These are phyloP conservation scores for Trypanosomatidae sp. DNA, from an alignment of 208 protist species.

Conservation along the genomic window DNA sequence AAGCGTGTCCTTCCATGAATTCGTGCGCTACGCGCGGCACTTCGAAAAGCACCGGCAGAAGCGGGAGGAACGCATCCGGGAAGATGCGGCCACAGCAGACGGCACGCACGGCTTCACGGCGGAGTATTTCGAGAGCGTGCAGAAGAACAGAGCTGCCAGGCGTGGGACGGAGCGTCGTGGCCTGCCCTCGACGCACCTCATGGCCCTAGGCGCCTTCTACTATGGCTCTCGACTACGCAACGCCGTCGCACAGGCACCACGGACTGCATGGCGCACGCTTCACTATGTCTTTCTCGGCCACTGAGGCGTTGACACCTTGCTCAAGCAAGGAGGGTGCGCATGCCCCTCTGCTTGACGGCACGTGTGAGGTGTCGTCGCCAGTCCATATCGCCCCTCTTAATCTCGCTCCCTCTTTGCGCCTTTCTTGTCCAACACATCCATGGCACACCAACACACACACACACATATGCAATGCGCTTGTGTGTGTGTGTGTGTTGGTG, in stretches of 20 bases:
- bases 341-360: not conserved
- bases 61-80: conserved; percentile 32
- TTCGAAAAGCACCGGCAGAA: conserved; percentile 28
- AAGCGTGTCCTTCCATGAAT: conserved; percentile 38
- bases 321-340: not conserved
- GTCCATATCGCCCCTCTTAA: not conserved
- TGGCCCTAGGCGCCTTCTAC: conserved; percentile 26
- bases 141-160: conserved; percentile 11
- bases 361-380: not conserved
- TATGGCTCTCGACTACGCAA: conserved; percentile 21
- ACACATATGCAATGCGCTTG: not conserved
- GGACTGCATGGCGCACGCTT: conserved; percentile 28
- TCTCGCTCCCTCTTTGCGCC: not conserved
- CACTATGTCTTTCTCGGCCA: conserved; percentile 41
- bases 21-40: conserved; percentile 35
- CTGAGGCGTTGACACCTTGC: conserved; percentile 7
- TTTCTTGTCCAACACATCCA: not conserved
- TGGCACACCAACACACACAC: not conserved
- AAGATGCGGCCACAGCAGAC: conserved; percentile 34
- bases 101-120: conserved; percentile 75
- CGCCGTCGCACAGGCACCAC: conserved; percentile 17
- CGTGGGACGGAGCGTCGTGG: not conserved
- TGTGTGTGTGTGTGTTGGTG: not conserved
- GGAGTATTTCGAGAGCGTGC: conserved; percentile 56
- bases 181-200: conserved; percentile 4